Evolutionary conservation across 257 asterid species (phyloP), one percentile per base, ranked within the genome.

Genomic region (Gentiana straminea): DNA sequence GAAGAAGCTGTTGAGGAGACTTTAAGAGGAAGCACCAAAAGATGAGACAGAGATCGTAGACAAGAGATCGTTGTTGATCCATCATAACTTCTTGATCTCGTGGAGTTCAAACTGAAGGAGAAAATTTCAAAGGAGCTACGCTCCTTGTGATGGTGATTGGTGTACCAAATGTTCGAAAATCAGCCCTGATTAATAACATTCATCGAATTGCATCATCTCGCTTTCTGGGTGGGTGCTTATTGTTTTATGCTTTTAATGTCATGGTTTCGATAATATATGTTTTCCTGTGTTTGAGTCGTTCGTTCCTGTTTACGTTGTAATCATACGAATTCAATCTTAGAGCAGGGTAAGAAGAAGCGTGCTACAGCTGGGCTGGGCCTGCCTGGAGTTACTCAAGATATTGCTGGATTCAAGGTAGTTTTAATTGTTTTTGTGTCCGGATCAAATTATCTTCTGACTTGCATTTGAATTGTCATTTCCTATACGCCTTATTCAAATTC

Each of bases 361-460:
- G 89, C 96, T 62, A 81, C 87, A 12, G 96, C 86, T 57, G 98
- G 95, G 34, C 95, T 95, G 54, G 24, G 24, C 24, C 73, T 90
- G 63, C 98, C 98, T 55, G 98, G 98, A 68, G 96, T 90, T 68
- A 86, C 96, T 63, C 96, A 86, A 75, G 98, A 90, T 81, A 90
- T 90, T 84, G 92, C 92, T 58, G 98, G 98, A 74, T 86, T 66
- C 68, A 84, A 90, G 94, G 98, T 86, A 24, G 24, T 24, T 24
- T 24, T 24, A 24, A 24, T 24, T 24, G 24, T 24, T 15, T 2
- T 3, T 5, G 10, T 49, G 9, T n/a, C 15, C 10, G 7, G 6
- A 36, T n/a, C 49, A 48, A 48, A n/a, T 48, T 33, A 2, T 50
- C 24, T 35, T 35, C 51, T 35, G 15, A 34, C 49, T 35, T 35